phyloP scores from a whole-genome alignment of 2,329 filamentous ascomycete genomes.

The Xylaria sp. region DNA sequence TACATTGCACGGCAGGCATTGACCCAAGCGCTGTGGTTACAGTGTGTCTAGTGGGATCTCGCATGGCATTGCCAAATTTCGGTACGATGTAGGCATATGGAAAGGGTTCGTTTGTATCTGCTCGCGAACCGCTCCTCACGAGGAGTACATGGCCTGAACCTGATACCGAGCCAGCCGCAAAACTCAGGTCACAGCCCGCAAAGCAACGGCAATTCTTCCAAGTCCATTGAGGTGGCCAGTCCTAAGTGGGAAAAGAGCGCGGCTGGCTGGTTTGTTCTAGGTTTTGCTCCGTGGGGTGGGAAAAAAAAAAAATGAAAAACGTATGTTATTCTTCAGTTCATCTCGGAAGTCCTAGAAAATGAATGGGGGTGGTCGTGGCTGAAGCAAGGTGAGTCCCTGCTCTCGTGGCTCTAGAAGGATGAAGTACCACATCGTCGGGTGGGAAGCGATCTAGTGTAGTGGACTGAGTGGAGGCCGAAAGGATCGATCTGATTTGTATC shows the following conservation, averaged over 20 bases:
- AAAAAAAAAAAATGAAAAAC: no score
- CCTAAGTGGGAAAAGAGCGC: slow-evolving; percentile 5
- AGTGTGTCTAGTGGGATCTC: slow-evolving; percentile 6
- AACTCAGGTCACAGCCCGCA: slow-evolving; percentile 10
- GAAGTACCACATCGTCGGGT: slow-evolving; percentile 1
- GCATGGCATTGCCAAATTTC: slow-evolving; percentile 6
- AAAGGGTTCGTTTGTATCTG: slow-evolving; percentile 7
- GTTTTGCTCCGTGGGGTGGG: neutral
- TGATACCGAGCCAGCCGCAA: slow-evolving; percentile 13
- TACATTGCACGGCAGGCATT: slow-evolving; percentile 1
- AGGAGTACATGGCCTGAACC: slow-evolving; percentile 4
- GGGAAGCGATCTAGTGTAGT: neutral
- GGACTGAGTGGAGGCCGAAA: neutral
- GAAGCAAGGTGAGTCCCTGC: slow-evolving; percentile 12
- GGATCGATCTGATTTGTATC: slow-evolving; percentile 8
- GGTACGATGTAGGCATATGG: neutral
- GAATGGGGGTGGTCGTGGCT: neutral
- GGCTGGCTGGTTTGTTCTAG: slow-evolving; percentile 9
- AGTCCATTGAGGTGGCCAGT: neutral
- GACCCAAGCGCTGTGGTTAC: slow-evolving; percentile 16
- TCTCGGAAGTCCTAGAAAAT: neutral
- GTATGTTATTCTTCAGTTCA: slow-evolving; percentile 2
- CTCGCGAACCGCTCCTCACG: slow-evolving; percentile 4
- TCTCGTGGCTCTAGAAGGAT: neutral
- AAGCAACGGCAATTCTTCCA: slow-evolving; percentile 1